Evolutionary conservation across 129 eudicot genomes (phyloP).

Genomic region (Centaurea solstitialis): DNA sequence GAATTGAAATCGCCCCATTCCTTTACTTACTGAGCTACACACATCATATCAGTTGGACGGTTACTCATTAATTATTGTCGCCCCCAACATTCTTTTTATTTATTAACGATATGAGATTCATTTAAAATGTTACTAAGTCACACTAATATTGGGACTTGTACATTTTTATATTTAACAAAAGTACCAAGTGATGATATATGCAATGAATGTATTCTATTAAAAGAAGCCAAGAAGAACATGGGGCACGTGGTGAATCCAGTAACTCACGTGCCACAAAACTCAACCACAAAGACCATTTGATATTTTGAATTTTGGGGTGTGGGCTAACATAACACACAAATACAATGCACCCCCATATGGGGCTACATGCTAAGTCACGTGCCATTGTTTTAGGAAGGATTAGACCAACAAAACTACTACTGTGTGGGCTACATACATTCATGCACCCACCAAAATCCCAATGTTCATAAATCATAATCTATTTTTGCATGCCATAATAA

Average conservation of each 20-base stretch:
- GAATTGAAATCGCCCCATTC: no score
- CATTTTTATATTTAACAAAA: neutral
- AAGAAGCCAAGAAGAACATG: conserved; percentile 21
- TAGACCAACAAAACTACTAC: neutral
- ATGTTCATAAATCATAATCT: neutral
- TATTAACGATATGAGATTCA: no score
- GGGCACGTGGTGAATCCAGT: conserved; percentile 23
- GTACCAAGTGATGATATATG: conserved; percentile 6
- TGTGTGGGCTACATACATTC: neutral
- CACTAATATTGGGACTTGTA: neutral
- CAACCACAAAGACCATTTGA: neutral
- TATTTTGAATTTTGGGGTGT: neutral
- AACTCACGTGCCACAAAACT: conserved; percentile 22
- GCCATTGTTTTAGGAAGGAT: neutral
- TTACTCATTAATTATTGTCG: no score
- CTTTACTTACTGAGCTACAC: no score
- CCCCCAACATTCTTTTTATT: neutral
- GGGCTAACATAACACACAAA: neutral
- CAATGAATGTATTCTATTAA: conserved; percentile 9
- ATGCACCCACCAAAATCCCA: neutral
- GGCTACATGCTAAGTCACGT: neutral
- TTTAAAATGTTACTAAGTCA: neutral
- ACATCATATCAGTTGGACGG: no score
- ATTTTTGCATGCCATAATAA: neutral
- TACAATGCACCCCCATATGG: neutral